Conservation (phyloP, 2,329 filamentous ascomycete genomes). For the Aspergillus hiratsukae region DNA sequence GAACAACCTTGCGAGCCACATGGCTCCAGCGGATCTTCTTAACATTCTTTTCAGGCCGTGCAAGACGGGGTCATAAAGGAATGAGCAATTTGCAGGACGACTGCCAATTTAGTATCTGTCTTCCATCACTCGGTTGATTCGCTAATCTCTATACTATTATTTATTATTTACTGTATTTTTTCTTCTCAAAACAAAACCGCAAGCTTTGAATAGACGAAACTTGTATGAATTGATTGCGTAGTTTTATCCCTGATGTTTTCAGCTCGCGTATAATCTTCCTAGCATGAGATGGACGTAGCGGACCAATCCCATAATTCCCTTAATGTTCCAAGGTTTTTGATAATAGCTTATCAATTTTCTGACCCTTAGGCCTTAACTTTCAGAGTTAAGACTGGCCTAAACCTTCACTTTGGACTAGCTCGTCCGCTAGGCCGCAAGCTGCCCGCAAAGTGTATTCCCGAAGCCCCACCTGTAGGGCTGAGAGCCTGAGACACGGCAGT, state of each 20-base stretch:
- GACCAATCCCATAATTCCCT: neutral
- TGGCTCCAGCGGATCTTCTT: neutral
- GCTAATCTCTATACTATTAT: neutral
- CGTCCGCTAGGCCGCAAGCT: neutral
- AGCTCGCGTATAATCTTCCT: neutral
- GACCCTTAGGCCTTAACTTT: neutral
- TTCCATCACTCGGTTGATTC: neutral
- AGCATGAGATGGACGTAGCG: neutral
- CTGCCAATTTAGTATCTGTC: neutral
- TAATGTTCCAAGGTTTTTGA: neutral
- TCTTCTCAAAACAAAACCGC: neutral
- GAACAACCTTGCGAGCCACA: neutral
- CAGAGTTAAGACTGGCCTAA: too few relatives aligned
- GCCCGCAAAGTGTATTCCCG: neutral
- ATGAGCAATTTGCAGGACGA: neutral
- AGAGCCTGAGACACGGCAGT: neutral
- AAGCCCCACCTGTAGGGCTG: neutral
- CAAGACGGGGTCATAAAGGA: neutral
- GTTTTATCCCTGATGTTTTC: neutral
- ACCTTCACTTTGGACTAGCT: neutral
- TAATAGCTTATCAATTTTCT: neutral
- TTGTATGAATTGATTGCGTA: neutral
- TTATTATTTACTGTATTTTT: neutral
- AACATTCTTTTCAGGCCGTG: neutral
- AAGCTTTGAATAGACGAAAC: neutral